Percentiles rank a stretch among this genome's conserved stretches.
These are phyloP conservation scores for Cladosporium sp. DNA, from an alignment of 2,329 filamentous ascomycete genomes.

Conservation along the genomic window DNA sequence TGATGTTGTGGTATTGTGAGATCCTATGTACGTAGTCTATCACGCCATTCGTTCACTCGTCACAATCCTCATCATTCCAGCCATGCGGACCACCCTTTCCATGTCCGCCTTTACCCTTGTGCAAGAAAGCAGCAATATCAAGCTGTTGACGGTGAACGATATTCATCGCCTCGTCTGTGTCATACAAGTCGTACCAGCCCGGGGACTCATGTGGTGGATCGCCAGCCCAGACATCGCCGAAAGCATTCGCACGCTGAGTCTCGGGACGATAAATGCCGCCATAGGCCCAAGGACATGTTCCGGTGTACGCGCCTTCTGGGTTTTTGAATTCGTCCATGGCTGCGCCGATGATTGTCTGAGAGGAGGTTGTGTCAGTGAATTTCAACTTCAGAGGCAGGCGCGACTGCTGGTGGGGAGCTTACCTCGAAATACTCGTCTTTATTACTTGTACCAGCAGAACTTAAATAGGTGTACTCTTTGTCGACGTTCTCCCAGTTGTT, in stretches of 20 bases:
- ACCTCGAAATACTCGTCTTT: conserved; percentile 35
- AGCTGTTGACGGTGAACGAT: conserved; percentile 33
- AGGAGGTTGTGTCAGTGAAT: neutral
- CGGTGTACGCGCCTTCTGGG: conserved; percentile 32
- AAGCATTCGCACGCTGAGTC: conserved; percentile 35
- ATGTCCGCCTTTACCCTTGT: neutral
- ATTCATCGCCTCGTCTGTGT: conserved; percentile 31
- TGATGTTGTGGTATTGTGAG: no score
- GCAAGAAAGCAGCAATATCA: conserved; percentile 20
- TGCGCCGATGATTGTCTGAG: conserved; percentile 33
- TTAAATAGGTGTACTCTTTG: conserved; percentile 35
- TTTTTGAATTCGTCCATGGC: conserved; percentile 34
- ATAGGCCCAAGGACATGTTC: conserved; percentile 38
- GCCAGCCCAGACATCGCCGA: conserved; percentile 39
- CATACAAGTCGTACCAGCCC: conserved; percentile 39
- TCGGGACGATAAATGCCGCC: conserved; percentile 38
- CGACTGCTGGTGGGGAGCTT: neutral
- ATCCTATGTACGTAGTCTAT: no score
- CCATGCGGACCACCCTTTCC: neutral
- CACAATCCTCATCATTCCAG: neutral
- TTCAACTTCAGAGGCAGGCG: no score
- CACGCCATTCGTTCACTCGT: neutral
- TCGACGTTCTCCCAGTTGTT: conserved; percentile 37
- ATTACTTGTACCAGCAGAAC: conserved; percentile 32
- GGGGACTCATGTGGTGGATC: conserved; percentile 38